Percentiles rank a stretch among this genome's conserved stretches.
These are phyloP conservation scores for Colletotrichum sp. DNA, from an alignment of 2,329 filamentous ascomycete genomes.

Conservation along the genomic window DNA sequence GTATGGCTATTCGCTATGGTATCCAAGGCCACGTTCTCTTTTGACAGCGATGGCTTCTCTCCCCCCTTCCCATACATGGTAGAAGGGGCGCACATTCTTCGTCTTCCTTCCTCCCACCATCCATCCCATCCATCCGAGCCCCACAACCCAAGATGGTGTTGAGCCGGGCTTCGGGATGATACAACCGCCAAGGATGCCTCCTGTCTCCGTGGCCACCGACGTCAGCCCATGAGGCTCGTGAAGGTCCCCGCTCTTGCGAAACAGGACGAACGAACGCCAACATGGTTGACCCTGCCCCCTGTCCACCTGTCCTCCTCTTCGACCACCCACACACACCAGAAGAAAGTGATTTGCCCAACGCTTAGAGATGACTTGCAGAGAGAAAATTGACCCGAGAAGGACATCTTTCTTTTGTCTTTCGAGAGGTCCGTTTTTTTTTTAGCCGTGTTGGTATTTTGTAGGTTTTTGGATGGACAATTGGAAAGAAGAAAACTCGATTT, in stretches of 20 bases:
- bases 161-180: slow-evolving; percentile 17
- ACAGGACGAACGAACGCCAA: slow-evolving; percentile 1
- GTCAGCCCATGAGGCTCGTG: background rate
- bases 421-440: background rate
- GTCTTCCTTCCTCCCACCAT: background rate
- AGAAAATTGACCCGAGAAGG: background rate
- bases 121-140: background rate
- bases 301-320: background rate
- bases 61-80: background rate
- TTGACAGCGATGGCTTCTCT: slow-evolving; percentile 4
- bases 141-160: background rate
- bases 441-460: background rate
- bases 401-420: background rate
- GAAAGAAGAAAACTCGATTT: background rate
- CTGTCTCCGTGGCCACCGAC: background rate
- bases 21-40: background rate
- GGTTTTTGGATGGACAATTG: background rate
- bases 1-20: background rate
- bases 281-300: background rate
- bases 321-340: background rate
- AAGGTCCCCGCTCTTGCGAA: background rate
- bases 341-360: background rate
- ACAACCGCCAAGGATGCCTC: slow-evolving; percentile 9
- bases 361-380: background rate
- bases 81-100: background rate